phyloP scores from a whole-genome alignment of 1,284 basidiomycete species.

The Apiotrichum akiyoshidainum region DNA sequence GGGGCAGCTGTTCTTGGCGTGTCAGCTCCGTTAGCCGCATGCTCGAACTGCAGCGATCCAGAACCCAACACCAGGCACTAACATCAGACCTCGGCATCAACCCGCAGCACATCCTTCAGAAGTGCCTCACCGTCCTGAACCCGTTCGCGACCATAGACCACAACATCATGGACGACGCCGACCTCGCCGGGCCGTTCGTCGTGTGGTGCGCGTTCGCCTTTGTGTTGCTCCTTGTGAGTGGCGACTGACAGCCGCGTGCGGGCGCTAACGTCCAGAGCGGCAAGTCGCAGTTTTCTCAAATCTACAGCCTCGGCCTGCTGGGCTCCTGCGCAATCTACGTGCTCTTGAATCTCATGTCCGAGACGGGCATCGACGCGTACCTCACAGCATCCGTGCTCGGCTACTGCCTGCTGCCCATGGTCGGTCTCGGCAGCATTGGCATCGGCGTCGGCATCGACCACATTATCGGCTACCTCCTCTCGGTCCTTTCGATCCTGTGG shows the following conservation, averaged over 20 bases:
- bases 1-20: not conserved
- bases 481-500: slow-evolving; percentile 79
- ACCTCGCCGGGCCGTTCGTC: slow-evolving; percentile 91
- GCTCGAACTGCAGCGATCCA: too few relatives aligned
- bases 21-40: too few relatives aligned
- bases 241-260: slow-evolving; percentile 46
- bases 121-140: slow-evolving; percentile 93
- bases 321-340: slow-evolving; percentile 93
- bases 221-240: slow-evolving; percentile 79
- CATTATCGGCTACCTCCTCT: slow-evolving; percentile 75
- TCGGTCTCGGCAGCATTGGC: slow-evolving; percentile 86
- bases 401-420: slow-evolving; percentile 96
- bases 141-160: slow-evolving; percentile 83
- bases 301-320: slow-evolving; percentile 94
- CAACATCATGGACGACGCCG: slow-evolving; percentile 98
- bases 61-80: slow-evolving; percentile 5
- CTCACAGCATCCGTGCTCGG: slow-evolving; percentile 93
- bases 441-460: slow-evolving; percentile 83
- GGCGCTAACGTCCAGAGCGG: slow-evolving; percentile 66
- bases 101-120: slow-evolving; percentile 89
- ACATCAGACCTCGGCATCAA: slow-evolving; percentile 90
- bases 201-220: slow-evolving; percentile 91
- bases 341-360: slow-evolving; percentile 95
- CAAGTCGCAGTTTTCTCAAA: slow-evolving; percentile 98
- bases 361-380: slow-evolving; percentile 92